Evolutionary conservation across 1,284 basidiomycete genomes (phyloP).

Genomic region (Schizophyllum commune): DNA sequence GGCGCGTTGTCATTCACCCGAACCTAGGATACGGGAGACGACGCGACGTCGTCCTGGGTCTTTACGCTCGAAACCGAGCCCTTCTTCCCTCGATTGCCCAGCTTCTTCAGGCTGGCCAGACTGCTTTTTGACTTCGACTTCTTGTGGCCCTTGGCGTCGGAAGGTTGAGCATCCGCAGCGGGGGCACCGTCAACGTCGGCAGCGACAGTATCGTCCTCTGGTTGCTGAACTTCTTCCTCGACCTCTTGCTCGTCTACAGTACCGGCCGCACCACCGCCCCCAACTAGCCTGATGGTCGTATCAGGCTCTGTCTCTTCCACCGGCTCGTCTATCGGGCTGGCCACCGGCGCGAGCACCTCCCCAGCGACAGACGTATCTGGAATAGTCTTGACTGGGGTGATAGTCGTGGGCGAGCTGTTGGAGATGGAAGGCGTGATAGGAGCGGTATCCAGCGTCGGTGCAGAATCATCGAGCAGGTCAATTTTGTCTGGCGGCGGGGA

Average conservation of each 20-base stretch:
- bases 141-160: constrained; percentile 31
- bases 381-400: background rate
- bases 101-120: constrained; percentile 47
- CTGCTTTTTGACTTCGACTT: constrained; percentile 52
- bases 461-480: constrained; percentile 39
- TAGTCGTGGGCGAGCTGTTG: constrained; percentile 3
- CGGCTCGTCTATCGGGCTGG: background rate
- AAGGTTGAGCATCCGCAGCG: constrained; percentile 1
- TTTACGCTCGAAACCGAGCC: constrained; percentile 40
- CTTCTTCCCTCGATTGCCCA: constrained; percentile 44
- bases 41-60: constrained; percentile 5
- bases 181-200: background rate
- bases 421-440: constrained; percentile 23
- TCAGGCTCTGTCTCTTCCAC: constrained; percentile 22
- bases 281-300: constrained; percentile 50
- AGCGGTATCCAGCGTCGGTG: constrained; percentile 25
- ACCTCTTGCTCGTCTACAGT: constrained; percentile 15
- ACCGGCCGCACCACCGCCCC: constrained; percentile 38
- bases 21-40: background rate
- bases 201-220: constrained; percentile 11
- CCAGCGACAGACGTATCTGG: constrained; percentile 2
- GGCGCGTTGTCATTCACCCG: background rate
- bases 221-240: constrained; percentile 14
- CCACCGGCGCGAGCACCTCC: constrained; percentile 1
- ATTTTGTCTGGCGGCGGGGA: constrained; percentile 24